Evolutionary conservation across 176 grass and related monocot genomes (phyloP).

Genomic region (Tillandsia fasciculata): DNA sequence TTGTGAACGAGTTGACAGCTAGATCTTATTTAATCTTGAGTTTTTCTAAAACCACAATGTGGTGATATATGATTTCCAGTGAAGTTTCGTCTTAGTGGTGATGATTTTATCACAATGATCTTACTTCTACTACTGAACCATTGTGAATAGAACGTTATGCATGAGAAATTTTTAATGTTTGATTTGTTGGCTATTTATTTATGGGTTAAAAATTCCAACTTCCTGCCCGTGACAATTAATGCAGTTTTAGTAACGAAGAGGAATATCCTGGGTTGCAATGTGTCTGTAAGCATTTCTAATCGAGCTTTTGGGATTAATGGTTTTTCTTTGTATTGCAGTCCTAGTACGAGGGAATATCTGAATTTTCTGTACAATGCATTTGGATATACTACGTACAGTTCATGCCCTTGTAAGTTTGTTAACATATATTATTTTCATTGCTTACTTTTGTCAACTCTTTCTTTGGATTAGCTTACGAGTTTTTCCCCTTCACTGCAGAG

Average conservation of each 20-base stretch:
- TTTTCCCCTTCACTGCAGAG: slow-evolving; percentile 31
- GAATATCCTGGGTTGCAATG: too few relatives aligned
- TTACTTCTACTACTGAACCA: neutral
- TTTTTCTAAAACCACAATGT: neutral
- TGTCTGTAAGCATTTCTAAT: too few relatives aligned
- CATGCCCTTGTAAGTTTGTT: slow-evolving; percentile 51
- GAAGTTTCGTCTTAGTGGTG: neutral
- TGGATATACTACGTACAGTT: slow-evolving; percentile 95
- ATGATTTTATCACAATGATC: neutral
- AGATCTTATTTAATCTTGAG: too few relatives aligned
- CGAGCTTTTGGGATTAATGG: too few relatives aligned
- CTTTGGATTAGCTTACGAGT: slow-evolving; percentile 14
- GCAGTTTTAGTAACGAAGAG: too few relatives aligned
- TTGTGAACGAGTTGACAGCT: too few relatives aligned
- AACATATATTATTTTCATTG: slow-evolving; percentile 2
- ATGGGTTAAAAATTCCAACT: too few relatives aligned
- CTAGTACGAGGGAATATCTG: slow-evolving; percentile 32
- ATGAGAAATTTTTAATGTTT: slow-evolving; percentile 4
- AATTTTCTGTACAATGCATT: slow-evolving; percentile 88
- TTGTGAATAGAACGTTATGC: neutral
- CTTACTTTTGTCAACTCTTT: slow-evolving; percentile 20
- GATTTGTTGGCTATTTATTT: too few relatives aligned
- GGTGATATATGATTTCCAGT: neutral
- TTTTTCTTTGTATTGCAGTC: slow-evolving; percentile 28
- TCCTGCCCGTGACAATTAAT: too few relatives aligned